These are phyloP conservation scores for Penicillium taxi DNA, from an alignment of 495 filamentous ascomycete species.

Conservation along the genomic window DNA sequence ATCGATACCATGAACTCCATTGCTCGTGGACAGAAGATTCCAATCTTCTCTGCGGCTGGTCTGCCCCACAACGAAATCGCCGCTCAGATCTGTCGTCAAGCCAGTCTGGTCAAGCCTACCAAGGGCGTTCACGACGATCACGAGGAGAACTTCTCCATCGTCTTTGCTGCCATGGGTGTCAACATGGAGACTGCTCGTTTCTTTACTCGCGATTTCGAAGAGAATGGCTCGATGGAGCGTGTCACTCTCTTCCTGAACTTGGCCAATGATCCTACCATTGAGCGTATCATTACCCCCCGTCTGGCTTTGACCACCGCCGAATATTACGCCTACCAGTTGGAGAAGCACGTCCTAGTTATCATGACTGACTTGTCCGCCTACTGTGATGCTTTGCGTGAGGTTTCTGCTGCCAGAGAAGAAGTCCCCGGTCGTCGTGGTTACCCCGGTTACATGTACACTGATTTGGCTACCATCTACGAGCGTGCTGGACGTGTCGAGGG, in stretches of 20 bases:
- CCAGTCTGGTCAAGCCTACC: constrained; percentile 81
- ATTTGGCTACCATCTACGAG: constrained; percentile 99
- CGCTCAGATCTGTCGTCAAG: constrained; percentile 94
- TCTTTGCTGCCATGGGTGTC: constrained; percentile 99
- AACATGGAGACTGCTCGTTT: constrained; percentile 98
- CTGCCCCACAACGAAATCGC: constrained; percentile 96
- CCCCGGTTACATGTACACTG: constrained; percentile 99
- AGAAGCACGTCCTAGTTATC: constrained; percentile 99
- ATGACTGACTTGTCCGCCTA: constrained; percentile 97
- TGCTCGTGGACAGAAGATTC: constrained; percentile 98
- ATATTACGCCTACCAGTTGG: constrained; percentile 99
- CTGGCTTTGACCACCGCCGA: constrained; percentile 97
- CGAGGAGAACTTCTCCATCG: constrained; percentile 99
- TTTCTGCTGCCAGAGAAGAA: constrained; percentile 97
- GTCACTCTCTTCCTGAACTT: constrained; percentile 96
- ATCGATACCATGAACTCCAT: constrained; percentile 99
- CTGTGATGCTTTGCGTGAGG: constrained; percentile 97
- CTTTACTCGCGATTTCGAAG: constrained; percentile 98
- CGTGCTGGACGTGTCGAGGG: constrained; percentile 97
- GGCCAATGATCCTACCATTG: constrained; percentile 98
- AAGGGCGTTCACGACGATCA: constrained; percentile 96
- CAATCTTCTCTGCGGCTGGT: constrained; percentile 98
- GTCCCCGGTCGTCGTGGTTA: constrained; percentile 99
- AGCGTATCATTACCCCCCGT: constrained; percentile 99
- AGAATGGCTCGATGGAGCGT: constrained; percentile 98